These are phyloP conservation scores for Vicia sativa DNA, from an alignment of 306 rosid genomes.

Conservation along the genomic window DNA sequence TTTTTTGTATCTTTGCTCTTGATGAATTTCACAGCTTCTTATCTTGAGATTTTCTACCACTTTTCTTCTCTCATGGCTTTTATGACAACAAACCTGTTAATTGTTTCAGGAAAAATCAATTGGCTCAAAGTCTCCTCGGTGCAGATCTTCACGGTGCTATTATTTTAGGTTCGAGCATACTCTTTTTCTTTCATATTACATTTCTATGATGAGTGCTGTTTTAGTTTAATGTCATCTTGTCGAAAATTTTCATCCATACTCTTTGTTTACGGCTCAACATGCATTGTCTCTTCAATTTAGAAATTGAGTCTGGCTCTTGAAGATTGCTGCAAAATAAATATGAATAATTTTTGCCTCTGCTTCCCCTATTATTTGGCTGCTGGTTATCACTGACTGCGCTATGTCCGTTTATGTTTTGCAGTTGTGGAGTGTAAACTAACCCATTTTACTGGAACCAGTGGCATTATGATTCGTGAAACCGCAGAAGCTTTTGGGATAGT, in stretches of 20 bases:
- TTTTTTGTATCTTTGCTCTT: constrained; percentile 31
- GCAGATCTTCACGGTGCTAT: constrained; percentile 91
- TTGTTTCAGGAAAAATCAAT: constrained; percentile 67
- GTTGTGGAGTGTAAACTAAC: constrained; percentile 72
- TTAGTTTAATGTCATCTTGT: constrained; percentile 7
- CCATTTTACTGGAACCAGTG: constrained; percentile 60
- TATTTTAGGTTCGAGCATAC: constrained; percentile 60
- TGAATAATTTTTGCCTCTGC: too few relatives aligned
- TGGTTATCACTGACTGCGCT: constrained; percentile 14
- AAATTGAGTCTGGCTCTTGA: too few relatives aligned
- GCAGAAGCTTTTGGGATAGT: constrained; percentile 81
- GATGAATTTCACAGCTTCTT: constrained; percentile 17
- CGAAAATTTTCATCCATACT: neutral
- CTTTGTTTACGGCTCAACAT: neutral
- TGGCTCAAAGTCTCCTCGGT: constrained; percentile 72
- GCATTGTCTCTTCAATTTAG: too few relatives aligned
- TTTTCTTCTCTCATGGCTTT: constrained; percentile 15
- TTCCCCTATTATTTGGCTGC: neutral
- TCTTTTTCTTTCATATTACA: constrained; percentile 5
- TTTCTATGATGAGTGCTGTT: neutral
- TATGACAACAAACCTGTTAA: constrained; percentile 36
- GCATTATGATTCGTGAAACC: constrained; percentile 87
- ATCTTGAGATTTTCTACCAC: neutral
- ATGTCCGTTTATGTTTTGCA: constrained; percentile 43
- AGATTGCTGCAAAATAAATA: too few relatives aligned